These are phyloP conservation scores for Cladophialophora chaetospira DNA, from an alignment of 2,329 filamentous ascomycete genomes.

Conservation along the genomic window DNA sequence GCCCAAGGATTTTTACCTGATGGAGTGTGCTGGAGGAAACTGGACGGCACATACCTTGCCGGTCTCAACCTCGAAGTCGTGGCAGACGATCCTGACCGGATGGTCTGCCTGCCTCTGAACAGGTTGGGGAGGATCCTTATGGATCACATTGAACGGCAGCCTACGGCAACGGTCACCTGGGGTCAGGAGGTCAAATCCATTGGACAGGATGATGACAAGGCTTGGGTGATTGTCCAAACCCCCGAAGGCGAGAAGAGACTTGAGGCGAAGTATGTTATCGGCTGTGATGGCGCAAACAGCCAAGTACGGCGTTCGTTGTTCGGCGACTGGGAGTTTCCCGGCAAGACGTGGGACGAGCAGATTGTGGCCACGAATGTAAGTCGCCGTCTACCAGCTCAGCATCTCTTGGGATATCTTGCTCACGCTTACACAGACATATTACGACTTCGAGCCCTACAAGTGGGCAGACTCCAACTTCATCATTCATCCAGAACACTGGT, in stretches of 20 bases:
- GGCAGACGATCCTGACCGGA: conserved; percentile 39
- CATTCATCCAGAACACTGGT: conserved; percentile 62
- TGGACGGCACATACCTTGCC: conserved; percentile 40
- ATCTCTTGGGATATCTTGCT: background rate
- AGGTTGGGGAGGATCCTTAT: conserved; percentile 47
- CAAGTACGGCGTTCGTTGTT: conserved; percentile 23
- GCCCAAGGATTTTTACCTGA: conserved; percentile 46
- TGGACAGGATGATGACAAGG: conserved; percentile 27
- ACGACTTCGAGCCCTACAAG: conserved; percentile 57
- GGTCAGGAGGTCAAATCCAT: conserved; percentile 40
- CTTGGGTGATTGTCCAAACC: conserved; percentile 27
- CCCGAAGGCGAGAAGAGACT: conserved; percentile 18
- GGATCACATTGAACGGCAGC: conserved; percentile 40
- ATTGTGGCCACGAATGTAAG: conserved; percentile 32
- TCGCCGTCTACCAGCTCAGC: background rate
- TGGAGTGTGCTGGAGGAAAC: conserved; percentile 49
- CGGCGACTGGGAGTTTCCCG: conserved; percentile 24
- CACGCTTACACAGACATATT: conserved; percentile 54
- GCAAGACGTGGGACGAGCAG: conserved; percentile 30
- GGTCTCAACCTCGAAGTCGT: conserved; percentile 35
- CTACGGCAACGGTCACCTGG: conserved; percentile 46
- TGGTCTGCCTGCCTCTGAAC: conserved; percentile 50
- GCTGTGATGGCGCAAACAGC: conserved; percentile 41
- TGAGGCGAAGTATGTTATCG: conserved; percentile 43
- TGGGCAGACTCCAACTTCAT: conserved; percentile 52